A percentile compares a stretch with the other conserved stretches of the same genome.
phyloP scores from a whole-genome alignment of 2,329 filamentous ascomycete species.

The Fusarium haematococcum region DNA sequence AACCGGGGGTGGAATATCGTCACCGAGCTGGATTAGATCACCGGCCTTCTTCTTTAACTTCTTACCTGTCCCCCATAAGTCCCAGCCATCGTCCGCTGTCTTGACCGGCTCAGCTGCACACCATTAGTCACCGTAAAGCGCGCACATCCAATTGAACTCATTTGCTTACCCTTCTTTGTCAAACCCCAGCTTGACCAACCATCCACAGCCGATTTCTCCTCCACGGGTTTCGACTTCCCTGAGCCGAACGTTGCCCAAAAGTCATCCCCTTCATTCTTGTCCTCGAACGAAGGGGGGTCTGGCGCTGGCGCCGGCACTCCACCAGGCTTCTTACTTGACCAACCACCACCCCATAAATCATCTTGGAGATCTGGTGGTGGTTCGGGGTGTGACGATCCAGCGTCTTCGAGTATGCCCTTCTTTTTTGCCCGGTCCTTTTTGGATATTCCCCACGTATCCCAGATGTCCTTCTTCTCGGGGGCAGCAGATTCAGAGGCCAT shows the following conservation, averaged over 20 bases:
- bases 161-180: slow-evolving; percentile 41
- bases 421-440: slow-evolving; percentile 50
- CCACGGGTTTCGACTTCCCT: slow-evolving; percentile 39
- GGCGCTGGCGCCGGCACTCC: slow-evolving; percentile 40
- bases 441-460: slow-evolving; percentile 47
- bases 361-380: slow-evolving; percentile 44
- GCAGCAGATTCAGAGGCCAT: slow-evolving; percentile 41
- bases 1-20: slow-evolving; percentile 44
- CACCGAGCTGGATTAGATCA: slow-evolving; percentile 53
- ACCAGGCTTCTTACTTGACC: slow-evolving; percentile 48
- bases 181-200: slow-evolving; percentile 42
- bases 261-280: slow-evolving; percentile 41
- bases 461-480: slow-evolving; percentile 47
- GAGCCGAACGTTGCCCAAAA: slow-evolving; percentile 42
- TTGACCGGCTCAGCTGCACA: slow-evolving; percentile 21
- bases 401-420: slow-evolving; percentile 45
- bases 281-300: slow-evolving; percentile 31
- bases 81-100: slow-evolving; percentile 40
- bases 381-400: slow-evolving; percentile 25
- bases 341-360: slow-evolving; percentile 44
- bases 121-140: slow-evolving; percentile 20
- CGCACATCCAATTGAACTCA: slow-evolving; percentile 14
- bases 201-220: slow-evolving; percentile 28
- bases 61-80: slow-evolving; percentile 47
- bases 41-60: slow-evolving; percentile 57